Percentiles rank a stretch among this genome's conserved stretches.
These are phyloP conservation scores for Cylindrotheca closterium DNA, from an alignment of 108 stramenopile species.

Conservation along the genomic window DNA sequence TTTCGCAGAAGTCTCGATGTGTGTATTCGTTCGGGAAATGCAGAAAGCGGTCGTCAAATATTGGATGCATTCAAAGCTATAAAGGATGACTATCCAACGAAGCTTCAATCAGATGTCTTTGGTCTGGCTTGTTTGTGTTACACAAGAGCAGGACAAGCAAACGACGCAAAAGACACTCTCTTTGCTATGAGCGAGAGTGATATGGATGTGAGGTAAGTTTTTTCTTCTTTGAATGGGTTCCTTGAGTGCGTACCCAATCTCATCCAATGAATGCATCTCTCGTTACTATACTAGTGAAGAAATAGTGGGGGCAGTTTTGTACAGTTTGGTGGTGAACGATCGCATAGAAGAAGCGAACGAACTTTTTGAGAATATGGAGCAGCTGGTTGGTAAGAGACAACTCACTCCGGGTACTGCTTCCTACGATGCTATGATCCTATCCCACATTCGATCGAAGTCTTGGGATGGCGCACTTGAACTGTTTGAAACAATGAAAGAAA, in stretches of 20 bases:
- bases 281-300: slow-evolving; percentile 16
- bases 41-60: slow-evolving; percentile 9
- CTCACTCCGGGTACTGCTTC: slow-evolving; percentile 12
- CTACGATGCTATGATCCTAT: slow-evolving; percentile 28
- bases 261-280: no score
- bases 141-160: slow-evolving; percentile 8
- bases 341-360: slow-evolving; percentile 14
- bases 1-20: slow-evolving; percentile 14
- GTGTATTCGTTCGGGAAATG: slow-evolving; percentile 9
- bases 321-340: slow-evolving; percentile 16
- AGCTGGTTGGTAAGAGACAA: neutral
- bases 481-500: slow-evolving; percentile 16
- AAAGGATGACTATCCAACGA: slow-evolving; percentile 10
- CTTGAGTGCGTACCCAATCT: neutral
- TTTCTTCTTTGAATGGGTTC: no score
- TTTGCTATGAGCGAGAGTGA: slow-evolving; percentile 17
- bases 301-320: slow-evolving; percentile 25
- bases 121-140: slow-evolving; percentile 14
- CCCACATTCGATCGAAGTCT: slow-evolving; percentile 1
- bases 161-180: slow-evolving; percentile 17
- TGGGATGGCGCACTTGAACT: slow-evolving; percentile 28
- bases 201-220: slow-evolving; percentile 16
- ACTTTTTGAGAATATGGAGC: slow-evolving; percentile 27
- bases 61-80: slow-evolving; percentile 4
- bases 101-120: slow-evolving; percentile 11